These are phyloP conservation scores for Podaxis carcinomalis DNA, from an alignment of 768 basidiomycete genomes.

Conservation along the genomic window DNA sequence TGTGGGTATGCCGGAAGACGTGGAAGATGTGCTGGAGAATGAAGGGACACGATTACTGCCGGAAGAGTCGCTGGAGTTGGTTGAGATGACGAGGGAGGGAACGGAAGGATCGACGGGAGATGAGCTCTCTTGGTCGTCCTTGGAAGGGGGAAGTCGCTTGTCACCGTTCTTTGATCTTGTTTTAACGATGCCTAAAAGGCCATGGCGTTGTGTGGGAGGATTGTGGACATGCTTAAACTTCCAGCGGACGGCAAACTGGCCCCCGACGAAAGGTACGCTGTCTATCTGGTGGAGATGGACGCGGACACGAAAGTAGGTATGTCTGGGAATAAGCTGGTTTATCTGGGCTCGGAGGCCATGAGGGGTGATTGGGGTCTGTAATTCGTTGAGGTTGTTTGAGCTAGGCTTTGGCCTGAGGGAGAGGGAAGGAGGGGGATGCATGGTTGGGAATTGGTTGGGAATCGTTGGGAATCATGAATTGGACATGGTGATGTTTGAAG, in stretches of 20 bases:
- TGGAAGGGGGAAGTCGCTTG: slow-evolving; percentile 2
- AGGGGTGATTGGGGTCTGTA: not conserved
- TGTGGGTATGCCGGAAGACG: slow-evolving; percentile 2
- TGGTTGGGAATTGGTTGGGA: not conserved
- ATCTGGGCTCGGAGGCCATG: not conserved
- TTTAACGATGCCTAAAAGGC: slow-evolving; percentile 13
- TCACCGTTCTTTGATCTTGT: slow-evolving; percentile 12
- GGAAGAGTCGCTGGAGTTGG: not conserved
- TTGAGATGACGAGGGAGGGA: slow-evolving; percentile 15
- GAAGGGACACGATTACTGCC: slow-evolving; percentile 11
- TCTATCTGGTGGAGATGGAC: slow-evolving; percentile 26
- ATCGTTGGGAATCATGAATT: not conserved
- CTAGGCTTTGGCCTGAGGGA: not conserved
- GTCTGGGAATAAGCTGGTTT: not conserved
- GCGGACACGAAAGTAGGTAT: not conserved
- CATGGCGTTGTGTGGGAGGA: not conserved
- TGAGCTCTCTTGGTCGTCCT: slow-evolving; percentile 12
- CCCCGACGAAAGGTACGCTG: slow-evolving; percentile 67
- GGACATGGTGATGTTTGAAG: not conserved
- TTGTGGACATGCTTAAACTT: slow-evolving; percentile 52
- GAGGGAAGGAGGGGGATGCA: not conserved
- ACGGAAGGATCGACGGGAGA: not conserved
- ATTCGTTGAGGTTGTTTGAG: not conserved
- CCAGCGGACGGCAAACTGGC: slow-evolving; percentile 70
- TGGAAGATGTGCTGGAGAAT: slow-evolving; percentile 13